Base-by-base conservation (phyloP, 495 filamentous ascomycete species). In the Bacidia rubella region DNA sequence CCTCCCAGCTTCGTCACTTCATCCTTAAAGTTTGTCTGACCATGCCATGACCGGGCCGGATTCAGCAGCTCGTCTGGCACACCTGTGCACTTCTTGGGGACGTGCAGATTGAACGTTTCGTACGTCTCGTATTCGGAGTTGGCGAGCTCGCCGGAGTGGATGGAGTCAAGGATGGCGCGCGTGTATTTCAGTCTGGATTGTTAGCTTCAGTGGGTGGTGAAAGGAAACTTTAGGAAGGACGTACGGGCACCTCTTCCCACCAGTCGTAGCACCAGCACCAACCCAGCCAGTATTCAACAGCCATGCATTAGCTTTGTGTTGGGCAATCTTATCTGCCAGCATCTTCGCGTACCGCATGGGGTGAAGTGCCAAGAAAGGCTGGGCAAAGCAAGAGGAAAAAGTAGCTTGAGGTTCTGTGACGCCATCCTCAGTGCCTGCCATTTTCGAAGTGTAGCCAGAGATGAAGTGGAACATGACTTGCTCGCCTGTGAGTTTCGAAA, bases 401-500 rank as follows among this genome's bases (percentile, higher is more conserved):
- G 92, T 98, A 2, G 92, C 92, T 73, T 95, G 86, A 59, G 92
- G 92, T 74, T 98, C 92, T 15, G 85, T 87, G 49, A 98, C 80
- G 67, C 92, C 92, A 49, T 96, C 86, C 72, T 98, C 92, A 44
- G 92, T 98, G 63, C 92, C 92, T 56, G 90, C 93, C 93, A 98
- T 97, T 83, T 98, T 98, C 62, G 93, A 97, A 52, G 92, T 98
- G 77, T 98, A 98, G 63, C 92, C 92, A 19, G 85, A 92, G 69
- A 98, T 98, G 79, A 98, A 98, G 79, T 98, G 92, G 80, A 96
- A 98, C 90, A 98, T 97, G 64, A 87, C 95, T 73, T 98, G 92
- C 62, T 88, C 86, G 60, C 83, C 79, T 75, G 83, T 84, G 64
- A 98, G 83, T 78, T 97, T 98, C 60, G 88, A 94, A 73, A 98